These are phyloP conservation scores for Aspergillus sclerotiicarbonarius DNA, from an alignment of 495 filamentous ascomycete genomes.

Conservation along the genomic window DNA sequence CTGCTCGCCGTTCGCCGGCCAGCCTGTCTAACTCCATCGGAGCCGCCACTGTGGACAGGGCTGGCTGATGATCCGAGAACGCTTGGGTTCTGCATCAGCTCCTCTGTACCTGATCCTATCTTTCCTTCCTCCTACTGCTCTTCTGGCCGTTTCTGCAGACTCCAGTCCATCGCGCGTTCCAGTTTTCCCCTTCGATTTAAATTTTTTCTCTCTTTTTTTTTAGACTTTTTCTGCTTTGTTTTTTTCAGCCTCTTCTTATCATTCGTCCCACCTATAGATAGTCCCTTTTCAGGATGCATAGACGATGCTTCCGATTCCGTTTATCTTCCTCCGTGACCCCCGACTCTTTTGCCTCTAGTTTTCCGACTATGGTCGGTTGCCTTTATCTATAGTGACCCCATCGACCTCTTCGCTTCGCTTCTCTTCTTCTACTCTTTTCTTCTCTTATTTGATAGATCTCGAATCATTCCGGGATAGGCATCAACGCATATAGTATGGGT, in stretches of 20 bases:
- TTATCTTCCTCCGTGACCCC: neutral
- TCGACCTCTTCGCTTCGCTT: neutral
- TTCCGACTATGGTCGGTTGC: neutral
- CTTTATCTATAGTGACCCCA: neutral
- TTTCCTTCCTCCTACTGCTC: neutral
- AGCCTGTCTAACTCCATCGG: constrained; percentile 1
- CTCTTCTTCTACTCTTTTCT: neutral
- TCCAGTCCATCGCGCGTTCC: neutral
- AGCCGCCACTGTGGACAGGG: constrained; percentile 15
- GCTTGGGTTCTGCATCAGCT: constrained; percentile 2
- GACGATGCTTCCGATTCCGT: neutral
- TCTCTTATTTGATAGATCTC: neutral
- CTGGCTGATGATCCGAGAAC: constrained; percentile 8
- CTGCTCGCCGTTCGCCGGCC: constrained; percentile 4
- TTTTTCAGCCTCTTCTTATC: neutral
- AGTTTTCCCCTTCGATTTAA: constrained; percentile 9
- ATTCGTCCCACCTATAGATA: neutral
- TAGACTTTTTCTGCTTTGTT: constrained; percentile 13
- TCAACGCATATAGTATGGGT: neutral
- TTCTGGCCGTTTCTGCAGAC: neutral
- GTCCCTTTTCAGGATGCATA: neutral
- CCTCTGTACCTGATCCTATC: constrained; percentile 13
- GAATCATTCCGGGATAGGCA: neutral
- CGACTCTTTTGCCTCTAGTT: neutral
- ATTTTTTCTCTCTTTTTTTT: constrained; percentile 9